These are phyloP conservation scores for Musa balbisiana DNA, from an alignment of 202 grass and related monocot genomes.

Conservation along the genomic window DNA sequence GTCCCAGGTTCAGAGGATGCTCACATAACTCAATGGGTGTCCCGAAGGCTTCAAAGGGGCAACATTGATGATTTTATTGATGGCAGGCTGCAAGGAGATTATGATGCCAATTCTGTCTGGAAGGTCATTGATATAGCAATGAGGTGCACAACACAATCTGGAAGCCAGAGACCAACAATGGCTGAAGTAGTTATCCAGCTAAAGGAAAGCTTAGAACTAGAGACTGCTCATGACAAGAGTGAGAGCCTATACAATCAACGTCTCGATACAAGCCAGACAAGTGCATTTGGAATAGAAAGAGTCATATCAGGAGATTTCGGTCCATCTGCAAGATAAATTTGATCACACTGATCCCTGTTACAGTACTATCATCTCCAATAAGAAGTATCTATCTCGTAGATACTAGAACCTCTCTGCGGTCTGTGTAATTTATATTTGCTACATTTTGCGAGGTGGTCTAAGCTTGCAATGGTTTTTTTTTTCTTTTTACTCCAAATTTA, in stretches of 20 bases:
- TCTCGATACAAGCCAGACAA: no score
- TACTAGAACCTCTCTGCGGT: no score
- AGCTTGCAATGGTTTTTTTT: no score
- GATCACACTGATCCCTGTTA: no score
- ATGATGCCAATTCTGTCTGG: constrained; percentile 45
- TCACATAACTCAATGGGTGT: constrained; percentile 40
- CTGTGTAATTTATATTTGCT: no score
- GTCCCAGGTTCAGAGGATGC: constrained; percentile 26
- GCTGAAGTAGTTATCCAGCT: constrained; percentile 36
- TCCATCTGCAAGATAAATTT: no score
- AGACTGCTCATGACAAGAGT: background rate
- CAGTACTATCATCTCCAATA: no score
- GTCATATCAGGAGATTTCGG: background rate
- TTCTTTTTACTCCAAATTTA: no score
- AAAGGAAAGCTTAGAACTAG: constrained; percentile 42
- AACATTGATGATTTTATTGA: constrained; percentile 50
- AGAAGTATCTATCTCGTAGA: no score
- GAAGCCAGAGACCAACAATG: constrained; percentile 36
- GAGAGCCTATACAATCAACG: background rate
- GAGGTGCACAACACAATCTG: constrained; percentile 34
- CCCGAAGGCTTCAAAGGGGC: constrained; percentile 25
- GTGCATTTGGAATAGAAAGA: background rate
- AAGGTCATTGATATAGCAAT: constrained; percentile 38
- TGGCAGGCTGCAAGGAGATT: constrained; percentile 17
- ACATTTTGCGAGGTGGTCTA: no score